Evolutionary conservation across 208 protist genomes (phyloP), one percentile per base, ranked within the genome.

Genomic region (Giardia muris): DNA sequence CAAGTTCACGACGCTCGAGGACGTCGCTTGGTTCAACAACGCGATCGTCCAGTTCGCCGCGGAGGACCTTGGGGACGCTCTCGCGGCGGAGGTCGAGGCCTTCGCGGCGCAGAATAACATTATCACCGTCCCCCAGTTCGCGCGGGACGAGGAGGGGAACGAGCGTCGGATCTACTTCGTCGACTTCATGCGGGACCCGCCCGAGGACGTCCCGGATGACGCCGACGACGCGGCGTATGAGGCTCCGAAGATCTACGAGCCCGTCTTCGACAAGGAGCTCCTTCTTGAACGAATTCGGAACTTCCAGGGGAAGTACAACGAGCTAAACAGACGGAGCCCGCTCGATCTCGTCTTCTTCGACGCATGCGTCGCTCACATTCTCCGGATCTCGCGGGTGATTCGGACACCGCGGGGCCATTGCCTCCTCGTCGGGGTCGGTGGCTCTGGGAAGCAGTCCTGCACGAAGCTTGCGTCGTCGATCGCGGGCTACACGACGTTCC

Each of bases 261-360:
- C 96, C 43, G 96, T 97, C 46, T 93, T 95, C 22, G 96, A 96
- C 39, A 96, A 97, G 90, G 95, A 95, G 2, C 87, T 93, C 4
- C 93, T 98, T 43, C 94, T 96, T 47, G 93, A 95, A 76, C 94
- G 22, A 93, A 95, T 57, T 94, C 95, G 0, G 94, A 95, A 89
- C 97, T 95, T 94, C 91, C 89, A 96, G 91, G 43, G 57, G 2
- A 30, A 94, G 43, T 96, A 96, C 95, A 97, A 97, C 92, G 95
- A 96, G 46, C 46, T 88, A 92, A 86, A 92, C 91, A 95, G 95
- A 87, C 87, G 92, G 67, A 44, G 92, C 47, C 91, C 93, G 67
- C 92, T 99, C 95, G 96, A 98, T 87, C 95, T 99, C 10, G 97
- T 99, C 87, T 97, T 99, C 90, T 99, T 99, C 95, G 95, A 96